phyloP scores from a whole-genome alignment of 2,329 filamentous ascomycete species.

The Ceratocystis variospora region DNA sequence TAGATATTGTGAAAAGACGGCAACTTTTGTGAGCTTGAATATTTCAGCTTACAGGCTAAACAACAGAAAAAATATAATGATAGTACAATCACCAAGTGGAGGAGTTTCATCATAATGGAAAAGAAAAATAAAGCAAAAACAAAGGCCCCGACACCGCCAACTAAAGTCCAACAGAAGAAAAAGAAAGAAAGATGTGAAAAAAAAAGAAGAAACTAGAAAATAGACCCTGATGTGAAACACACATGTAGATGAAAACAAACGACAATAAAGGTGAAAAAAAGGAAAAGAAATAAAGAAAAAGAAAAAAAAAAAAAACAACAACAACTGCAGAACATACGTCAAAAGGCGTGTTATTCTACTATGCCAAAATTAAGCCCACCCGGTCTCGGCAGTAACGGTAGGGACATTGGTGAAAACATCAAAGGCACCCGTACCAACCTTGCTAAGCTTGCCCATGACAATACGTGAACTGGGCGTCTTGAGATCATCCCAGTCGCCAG shows the following conservation, averaged over 20 bases:
- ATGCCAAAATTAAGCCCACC: conserved; percentile 23
- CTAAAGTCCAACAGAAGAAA: not conserved
- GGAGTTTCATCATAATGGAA: not conserved
- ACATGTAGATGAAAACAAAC: not conserved
- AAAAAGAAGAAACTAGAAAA: not conserved
- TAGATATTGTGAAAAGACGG: not conserved
- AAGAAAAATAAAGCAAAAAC: not conserved
- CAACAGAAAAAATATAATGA: not conserved
- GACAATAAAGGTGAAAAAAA: not conserved
- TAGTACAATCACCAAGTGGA: not conserved
- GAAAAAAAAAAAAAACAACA: not conserved
- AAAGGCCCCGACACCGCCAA: not conserved
- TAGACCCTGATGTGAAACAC: not conserved
- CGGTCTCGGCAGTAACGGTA: conserved; percentile 30
- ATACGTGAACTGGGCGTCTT: conserved; percentile 74
- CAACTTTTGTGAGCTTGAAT: not conserved
- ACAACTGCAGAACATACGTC: not conserved
- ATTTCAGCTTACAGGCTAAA: not conserved
- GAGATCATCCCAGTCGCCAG: conserved; percentile 81
- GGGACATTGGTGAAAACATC: conserved; percentile 61
- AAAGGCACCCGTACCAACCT: conserved; percentile 80
- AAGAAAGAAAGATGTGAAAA: not conserved
- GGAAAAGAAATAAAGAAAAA: not conserved
- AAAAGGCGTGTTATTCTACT: not conserved
- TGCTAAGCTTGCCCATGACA: conserved; percentile 70